Percentiles rank a stretch among this genome's conserved stretches.
phyloP scores from a whole-genome alignment of 805 yeast genomes.

The Dipodascus geniculatus region DNA sequence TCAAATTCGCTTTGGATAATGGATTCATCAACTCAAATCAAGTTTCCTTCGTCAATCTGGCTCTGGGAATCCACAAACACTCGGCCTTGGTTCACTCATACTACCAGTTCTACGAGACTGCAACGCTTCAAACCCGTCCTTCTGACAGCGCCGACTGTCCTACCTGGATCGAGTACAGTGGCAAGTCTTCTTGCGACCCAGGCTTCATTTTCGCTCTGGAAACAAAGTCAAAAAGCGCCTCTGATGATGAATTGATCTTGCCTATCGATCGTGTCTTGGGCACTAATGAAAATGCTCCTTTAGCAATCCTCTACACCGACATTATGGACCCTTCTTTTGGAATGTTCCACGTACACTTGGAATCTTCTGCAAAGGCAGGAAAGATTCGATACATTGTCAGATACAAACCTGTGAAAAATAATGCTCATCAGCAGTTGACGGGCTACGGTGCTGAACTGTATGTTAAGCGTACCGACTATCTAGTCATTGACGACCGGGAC shows the following conservation, averaged over 20 bases:
- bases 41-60: conserved; percentile 27
- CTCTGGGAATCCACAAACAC: conserved; percentile 35
- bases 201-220: conserved; percentile 74
- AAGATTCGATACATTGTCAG: conserved; percentile 70
- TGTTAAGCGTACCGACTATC: conserved; percentile 53
- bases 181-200: conserved; percentile 46
- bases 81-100: conserved; percentile 60
- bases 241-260: conserved; percentile 19
- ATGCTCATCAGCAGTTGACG: conserved; percentile 13
- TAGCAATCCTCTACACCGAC: conserved; percentile 59
- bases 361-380: conserved; percentile 46
- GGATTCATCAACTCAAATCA: conserved; percentile 11
- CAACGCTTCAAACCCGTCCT: conserved; percentile 21
- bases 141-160: conserved; percentile 23
- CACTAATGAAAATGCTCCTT: conserved; percentile 32
- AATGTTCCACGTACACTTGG: conserved; percentile 46
- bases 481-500: conserved; percentile 52
- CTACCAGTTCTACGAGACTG: conserved; percentile 36
- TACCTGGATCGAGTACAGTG: conserved; percentile 43
- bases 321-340: conserved; percentile 37
- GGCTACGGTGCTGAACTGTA: conserved; percentile 64
- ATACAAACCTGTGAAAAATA: conserved; percentile 36
- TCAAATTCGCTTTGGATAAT: conserved; percentile 12
- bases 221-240: conserved; percentile 30
- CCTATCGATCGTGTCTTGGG: conserved; percentile 63